Evolutionary conservation across 2,329 filamentous ascomycete genomes (phyloP).

Genomic region (Hirsutella minnesotensis): DNA sequence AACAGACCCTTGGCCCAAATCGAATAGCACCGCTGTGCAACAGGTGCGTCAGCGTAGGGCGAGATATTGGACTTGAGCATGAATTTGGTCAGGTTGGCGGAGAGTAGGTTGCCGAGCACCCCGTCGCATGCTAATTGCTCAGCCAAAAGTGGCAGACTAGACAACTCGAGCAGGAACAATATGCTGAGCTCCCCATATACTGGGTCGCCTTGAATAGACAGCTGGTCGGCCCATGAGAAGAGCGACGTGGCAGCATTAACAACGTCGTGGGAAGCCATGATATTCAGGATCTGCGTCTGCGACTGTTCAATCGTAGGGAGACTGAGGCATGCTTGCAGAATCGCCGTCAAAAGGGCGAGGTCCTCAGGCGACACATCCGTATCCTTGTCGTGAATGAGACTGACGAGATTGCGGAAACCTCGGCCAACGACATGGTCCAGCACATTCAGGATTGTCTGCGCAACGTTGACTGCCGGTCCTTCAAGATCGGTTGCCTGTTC

Average conservation of each 20-base stretch:
- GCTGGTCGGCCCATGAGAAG: conserved; percentile 85
- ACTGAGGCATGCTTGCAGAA: conserved; percentile 73
- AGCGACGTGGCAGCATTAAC: conserved; percentile 74
- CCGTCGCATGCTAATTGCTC: conserved; percentile 86
- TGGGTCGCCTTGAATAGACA: conserved; percentile 68
- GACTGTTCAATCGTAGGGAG: conserved; percentile 65
- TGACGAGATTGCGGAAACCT: conserved; percentile 72
- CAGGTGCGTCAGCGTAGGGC: conserved; percentile 62
- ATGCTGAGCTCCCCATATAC: conserved; percentile 89
- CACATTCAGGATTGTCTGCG: conserved; percentile 62
- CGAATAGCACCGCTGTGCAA: conserved; percentile 63
- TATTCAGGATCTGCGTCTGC: conserved; percentile 58
- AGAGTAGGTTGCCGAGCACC: conserved; percentile 65
- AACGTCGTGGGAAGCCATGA: conserved; percentile 58
- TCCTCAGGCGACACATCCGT: conserved; percentile 57
- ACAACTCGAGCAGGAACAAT: conserved; percentile 79
- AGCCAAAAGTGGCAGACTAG: conserved; percentile 66
- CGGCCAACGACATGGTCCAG: conserved; percentile 67
- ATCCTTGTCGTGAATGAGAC: conserved; percentile 67
- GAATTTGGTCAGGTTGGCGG: conserved; percentile 66
- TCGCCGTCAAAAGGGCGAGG: conserved; percentile 74
- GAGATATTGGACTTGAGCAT: conserved; percentile 62
- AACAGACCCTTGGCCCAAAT: conserved; percentile 87
- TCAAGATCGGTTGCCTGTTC: conserved; percentile 21
- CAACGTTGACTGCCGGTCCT: conserved; percentile 30